These are phyloP conservation scores for Sonneratia alba DNA, from an alignment of 345 rosid species.

Conservation along the genomic window DNA sequence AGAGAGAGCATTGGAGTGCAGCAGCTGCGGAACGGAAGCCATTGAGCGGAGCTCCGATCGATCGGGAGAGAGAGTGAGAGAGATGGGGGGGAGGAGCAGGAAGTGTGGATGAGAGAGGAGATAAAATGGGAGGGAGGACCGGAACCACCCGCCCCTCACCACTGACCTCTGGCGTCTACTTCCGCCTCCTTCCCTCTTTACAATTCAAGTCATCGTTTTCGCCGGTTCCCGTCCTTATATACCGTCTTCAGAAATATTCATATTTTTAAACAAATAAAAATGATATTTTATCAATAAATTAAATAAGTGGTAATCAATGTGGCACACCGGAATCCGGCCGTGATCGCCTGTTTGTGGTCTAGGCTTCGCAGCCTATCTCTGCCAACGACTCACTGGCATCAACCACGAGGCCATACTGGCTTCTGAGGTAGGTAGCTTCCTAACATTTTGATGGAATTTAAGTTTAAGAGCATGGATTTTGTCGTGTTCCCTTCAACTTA, in stretches of 20 bases:
- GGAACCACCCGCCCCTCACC: slow-evolving; percentile 46
- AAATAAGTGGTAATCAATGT: slow-evolving; percentile 4
- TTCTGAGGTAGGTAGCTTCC: no score
- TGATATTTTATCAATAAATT: background rate
- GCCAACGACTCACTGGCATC: background rate
- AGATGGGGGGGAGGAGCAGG: slow-evolving; percentile 5
- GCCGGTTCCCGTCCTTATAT: background rate
- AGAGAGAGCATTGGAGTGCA: slow-evolving; percentile 16
- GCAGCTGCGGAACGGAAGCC: slow-evolving; percentile 42
- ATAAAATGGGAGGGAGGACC: slow-evolving; percentile 27
- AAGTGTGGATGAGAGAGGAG: slow-evolving; percentile 24
- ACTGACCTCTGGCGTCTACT: slow-evolving; percentile 11
- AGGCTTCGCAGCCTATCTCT: background rate
- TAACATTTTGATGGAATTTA: no score
- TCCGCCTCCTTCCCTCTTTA: background rate
- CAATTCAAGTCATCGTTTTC: background rate
- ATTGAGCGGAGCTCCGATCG: slow-evolving; percentile 20
- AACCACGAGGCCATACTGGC: no score
- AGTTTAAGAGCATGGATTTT: no score
- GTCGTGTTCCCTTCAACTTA: no score
- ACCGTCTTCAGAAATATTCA: background rate
- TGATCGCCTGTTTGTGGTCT: background rate
- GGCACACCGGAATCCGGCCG: background rate
- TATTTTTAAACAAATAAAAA: background rate
- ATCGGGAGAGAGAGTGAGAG: slow-evolving; percentile 8